Base-by-base conservation (phyloP, 345 rosid species). In the Combretum micranthum region DNA sequence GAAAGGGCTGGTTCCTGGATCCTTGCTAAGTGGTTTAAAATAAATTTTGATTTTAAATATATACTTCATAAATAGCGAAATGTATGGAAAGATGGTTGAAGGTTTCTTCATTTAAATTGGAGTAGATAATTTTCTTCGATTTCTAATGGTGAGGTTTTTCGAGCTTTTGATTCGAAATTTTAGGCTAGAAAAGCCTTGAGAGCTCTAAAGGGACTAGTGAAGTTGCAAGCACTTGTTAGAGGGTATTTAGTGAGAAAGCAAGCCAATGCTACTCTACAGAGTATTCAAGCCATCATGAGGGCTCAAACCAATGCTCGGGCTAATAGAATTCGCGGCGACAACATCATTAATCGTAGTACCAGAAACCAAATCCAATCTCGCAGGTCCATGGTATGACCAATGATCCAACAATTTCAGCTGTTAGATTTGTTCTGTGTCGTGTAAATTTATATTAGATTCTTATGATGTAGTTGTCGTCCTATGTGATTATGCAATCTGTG, bases 171-270 rank as follows among this genome's bases (percentile, higher is more conserved):
- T 16, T 11, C 13, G 53, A 39, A 55, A 15, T 47, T 22, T 15
- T 74, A 79, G 96, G 96, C 96, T 17, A 82, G 95, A 45, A 89
- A 82, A 61, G 97, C 95, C 15, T 71, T 82, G 53, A 60, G 86
- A 67, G 95, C 95, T 15, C 68, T 88, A 57, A 82, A 76, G 76
- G 95, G 95, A 44, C 55, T 89, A 42, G 97, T 89, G 79, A 86
- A 89, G 75, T 70, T 89, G 52, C 97, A 86, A 65, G 97, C 97
- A 12, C 61, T 73, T 32, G 91, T 86, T 2, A 71, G 89, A 77
- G 97, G 97, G 0, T 77, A 69, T 80, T 74, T 86, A 56, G 97
- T 80, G 39, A 66, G 97, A 20, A 89, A 79, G 72, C 91, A 81
- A 55, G 85, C 87, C 4, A 55, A 81, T 0, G 83, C 77, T 15